phyloP scores from a whole-genome alignment of 1,139 yeast genomes.

The Chernovozyma aurita region DNA sequence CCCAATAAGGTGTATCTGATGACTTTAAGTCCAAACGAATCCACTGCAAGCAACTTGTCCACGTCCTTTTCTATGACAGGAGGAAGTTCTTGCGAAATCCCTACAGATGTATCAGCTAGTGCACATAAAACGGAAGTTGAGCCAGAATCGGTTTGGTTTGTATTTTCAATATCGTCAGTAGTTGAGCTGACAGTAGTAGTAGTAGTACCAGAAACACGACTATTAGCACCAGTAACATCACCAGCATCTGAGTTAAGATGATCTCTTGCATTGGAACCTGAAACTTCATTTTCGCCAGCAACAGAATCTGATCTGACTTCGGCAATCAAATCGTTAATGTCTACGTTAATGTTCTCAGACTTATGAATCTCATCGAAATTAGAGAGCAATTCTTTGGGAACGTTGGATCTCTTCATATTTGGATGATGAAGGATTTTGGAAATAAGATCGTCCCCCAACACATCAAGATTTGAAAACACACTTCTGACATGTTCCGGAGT shows the following conservation, averaged over 20 bases:
- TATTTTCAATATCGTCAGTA: neutral
- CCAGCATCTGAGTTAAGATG: neutral
- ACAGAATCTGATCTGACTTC: neutral
- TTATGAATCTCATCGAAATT: constrained; percentile 4
- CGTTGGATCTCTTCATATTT: constrained; percentile 21
- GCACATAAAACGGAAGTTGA: neutral
- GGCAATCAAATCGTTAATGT: neutral
- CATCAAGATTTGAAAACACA: constrained; percentile 61
- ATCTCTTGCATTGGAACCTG: neutral
- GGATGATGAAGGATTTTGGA: constrained; percentile 30
- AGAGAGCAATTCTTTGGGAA: constrained; percentile 32
- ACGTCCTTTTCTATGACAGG: constrained; percentile 34
- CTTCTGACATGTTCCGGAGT: constrained; percentile 19
- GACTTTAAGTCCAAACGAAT: constrained; percentile 74
- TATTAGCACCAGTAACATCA: neutral
- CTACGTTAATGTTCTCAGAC: neutral
- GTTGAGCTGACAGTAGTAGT: neutral
- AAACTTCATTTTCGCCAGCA: neutral
- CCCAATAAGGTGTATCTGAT: constrained; percentile 78
- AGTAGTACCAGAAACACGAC: neutral
- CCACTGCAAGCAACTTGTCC: constrained; percentile 60
- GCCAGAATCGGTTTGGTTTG: neutral
- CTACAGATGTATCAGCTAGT: neutral
- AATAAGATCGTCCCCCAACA: constrained; percentile 64
- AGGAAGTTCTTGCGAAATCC: neutral